phyloP scores from a whole-genome alignment of 2,329 filamentous ascomycete species.

The Metarhizium anisopliae region DNA sequence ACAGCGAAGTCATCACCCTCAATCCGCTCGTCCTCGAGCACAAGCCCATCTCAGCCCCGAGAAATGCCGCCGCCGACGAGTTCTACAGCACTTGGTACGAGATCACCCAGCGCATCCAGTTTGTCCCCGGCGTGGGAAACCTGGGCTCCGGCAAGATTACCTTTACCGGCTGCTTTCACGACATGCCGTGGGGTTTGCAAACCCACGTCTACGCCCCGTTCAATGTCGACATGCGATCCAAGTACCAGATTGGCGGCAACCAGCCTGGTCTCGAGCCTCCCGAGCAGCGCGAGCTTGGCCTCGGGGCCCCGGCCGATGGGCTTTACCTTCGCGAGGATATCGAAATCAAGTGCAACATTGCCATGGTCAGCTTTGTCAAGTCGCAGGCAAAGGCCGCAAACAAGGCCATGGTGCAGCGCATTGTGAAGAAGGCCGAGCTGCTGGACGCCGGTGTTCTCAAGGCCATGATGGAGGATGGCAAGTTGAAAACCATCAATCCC shows the following conservation, averaged over 20 bases:
- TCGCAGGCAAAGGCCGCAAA: slow-evolving; percentile 57
- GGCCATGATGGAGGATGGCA: slow-evolving; percentile 59
- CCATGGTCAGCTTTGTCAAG: slow-evolving; percentile 57
- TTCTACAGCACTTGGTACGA: slow-evolving; percentile 70
- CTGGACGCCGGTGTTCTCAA: slow-evolving; percentile 56
- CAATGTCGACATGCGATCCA: slow-evolving; percentile 57
- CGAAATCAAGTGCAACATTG: slow-evolving; percentile 60
- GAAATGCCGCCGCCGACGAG: slow-evolving; percentile 59
- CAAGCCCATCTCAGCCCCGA: slow-evolving; percentile 56
- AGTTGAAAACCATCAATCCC: slow-evolving; percentile 49
- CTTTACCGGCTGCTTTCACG: slow-evolving; percentile 64
- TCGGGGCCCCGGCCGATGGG: slow-evolving; percentile 53
- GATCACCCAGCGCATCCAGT: slow-evolving; percentile 60
- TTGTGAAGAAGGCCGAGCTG: slow-evolving; percentile 64
- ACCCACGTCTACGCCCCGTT: slow-evolving; percentile 64
- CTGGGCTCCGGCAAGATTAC: slow-evolving; percentile 56
- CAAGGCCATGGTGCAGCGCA: slow-evolving; percentile 57
- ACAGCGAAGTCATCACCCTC: slow-evolving; percentile 61
- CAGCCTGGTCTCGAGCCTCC: slow-evolving; percentile 56
- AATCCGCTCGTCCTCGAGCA: slow-evolving; percentile 59
- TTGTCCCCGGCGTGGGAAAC: slow-evolving; percentile 56
- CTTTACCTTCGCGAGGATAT: slow-evolving; percentile 63
- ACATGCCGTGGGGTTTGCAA: slow-evolving; percentile 64
- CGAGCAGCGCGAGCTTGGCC: slow-evolving; percentile 52
- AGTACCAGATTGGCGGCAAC: slow-evolving; percentile 59